Conservation (phyloP, 345 rosid species). For the Populus pruinosa region DNA sequence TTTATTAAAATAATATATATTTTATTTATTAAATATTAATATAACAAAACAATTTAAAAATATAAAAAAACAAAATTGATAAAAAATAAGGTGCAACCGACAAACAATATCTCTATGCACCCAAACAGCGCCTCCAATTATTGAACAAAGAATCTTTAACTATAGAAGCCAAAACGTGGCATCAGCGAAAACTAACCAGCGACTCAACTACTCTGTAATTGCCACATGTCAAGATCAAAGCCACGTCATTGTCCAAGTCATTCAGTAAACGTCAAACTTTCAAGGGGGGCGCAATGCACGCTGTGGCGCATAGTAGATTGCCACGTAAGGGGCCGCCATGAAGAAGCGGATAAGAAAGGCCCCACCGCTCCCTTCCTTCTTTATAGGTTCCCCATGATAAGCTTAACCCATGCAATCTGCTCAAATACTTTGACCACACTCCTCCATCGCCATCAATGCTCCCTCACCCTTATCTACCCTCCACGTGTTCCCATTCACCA, state of each 20-base stretch:
- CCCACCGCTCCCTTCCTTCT: not conserved
- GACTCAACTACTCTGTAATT: not conserved
- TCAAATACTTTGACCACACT: slow-evolving; percentile 10
- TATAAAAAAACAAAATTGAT: no score
- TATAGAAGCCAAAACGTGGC: no score
- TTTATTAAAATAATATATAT: no score
- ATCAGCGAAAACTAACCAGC: no score
- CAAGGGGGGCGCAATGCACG: slow-evolving; percentile 21
- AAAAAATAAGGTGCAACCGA: no score
- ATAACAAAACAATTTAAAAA: no score
- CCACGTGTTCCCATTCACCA: slow-evolving; percentile 8
- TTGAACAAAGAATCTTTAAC: no score
- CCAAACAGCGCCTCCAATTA: no score
- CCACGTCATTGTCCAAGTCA: slow-evolving; percentile 1
- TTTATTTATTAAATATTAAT: no score
- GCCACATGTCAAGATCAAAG: not conserved
- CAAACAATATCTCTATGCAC: no score
- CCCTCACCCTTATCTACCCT: not conserved
- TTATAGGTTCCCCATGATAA: slow-evolving; percentile 19
- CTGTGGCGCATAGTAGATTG: slow-evolving; percentile 13
- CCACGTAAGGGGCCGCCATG: slow-evolving; percentile 33
- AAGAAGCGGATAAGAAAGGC: slow-evolving; percentile 41
- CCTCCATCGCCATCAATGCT: slow-evolving; percentile 11
- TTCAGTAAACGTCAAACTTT: not conserved
- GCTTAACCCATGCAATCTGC: slow-evolving; percentile 14